Conservation (phyloP, 2,329 filamentous ascomycete species). For the Pseudogymnoascus sp. region DNA sequence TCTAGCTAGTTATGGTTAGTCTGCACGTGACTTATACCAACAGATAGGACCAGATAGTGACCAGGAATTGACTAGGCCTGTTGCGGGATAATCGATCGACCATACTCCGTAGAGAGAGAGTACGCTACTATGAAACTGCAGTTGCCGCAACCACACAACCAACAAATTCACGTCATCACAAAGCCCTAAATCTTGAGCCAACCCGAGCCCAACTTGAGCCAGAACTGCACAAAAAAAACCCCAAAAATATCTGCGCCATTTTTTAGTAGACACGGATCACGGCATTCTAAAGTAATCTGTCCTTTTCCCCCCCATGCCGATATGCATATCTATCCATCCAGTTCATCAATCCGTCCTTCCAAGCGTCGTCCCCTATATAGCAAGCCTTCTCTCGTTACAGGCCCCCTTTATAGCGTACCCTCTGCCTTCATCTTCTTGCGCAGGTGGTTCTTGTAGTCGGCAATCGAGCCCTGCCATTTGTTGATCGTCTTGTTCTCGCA, state of each 20-base stretch:
- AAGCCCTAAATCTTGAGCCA: background rate
- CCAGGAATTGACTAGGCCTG: background rate
- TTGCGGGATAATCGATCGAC: background rate
- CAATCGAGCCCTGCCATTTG: constrained; percentile 82
- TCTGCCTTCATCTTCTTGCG: constrained; percentile 82
- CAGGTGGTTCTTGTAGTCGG: constrained; percentile 95
- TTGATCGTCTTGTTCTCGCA: constrained; percentile 96
- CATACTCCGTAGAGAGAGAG: too few species aligned
- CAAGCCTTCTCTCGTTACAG: background rate
- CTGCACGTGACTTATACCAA: background rate
- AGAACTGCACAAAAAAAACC: background rate
- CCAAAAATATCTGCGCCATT: constrained; percentile 6
- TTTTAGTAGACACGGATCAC: constrained; percentile 6
- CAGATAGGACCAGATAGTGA: background rate
- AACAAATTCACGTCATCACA: background rate
- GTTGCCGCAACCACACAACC: background rate
- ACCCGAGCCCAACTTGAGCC: background rate
- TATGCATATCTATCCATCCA: constrained; percentile 4
- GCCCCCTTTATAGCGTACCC: background rate
- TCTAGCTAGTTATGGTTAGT: background rate
- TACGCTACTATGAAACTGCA: too few species aligned
- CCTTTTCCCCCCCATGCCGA: background rate
- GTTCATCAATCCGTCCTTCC: background rate
- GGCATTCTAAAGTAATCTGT: constrained; percentile 8
- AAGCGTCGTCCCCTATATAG: background rate